Evolutionary conservation across 768 basidiomycete species (phyloP).

Genomic region (Leccinum incarnatum): DNA sequence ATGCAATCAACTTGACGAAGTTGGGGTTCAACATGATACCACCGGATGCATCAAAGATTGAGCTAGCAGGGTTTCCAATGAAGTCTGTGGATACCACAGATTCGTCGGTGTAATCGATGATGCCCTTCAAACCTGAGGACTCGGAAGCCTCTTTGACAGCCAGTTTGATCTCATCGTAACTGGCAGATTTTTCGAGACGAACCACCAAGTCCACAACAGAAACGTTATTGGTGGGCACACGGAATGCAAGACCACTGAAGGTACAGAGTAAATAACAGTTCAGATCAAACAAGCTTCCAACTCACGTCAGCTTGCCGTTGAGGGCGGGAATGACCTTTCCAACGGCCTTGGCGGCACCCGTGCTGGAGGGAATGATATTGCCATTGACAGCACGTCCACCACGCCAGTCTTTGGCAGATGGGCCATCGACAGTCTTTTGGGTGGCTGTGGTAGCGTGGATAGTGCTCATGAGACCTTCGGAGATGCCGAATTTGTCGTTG

Average conservation of each 20-base stretch:
- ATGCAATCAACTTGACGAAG: slow-evolving; percentile 95
- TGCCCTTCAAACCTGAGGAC: slow-evolving; percentile 58
- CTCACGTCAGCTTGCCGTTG: slow-evolving; percentile 97
- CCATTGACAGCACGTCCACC: slow-evolving; percentile 93
- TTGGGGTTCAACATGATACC: slow-evolving; percentile 90
- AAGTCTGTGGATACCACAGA: slow-evolving; percentile 93
- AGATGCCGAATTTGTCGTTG: slow-evolving; percentile 94
- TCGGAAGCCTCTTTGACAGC: slow-evolving; percentile 78
- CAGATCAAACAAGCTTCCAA: slow-evolving; percentile 2
- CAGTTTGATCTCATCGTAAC: slow-evolving; percentile 90
- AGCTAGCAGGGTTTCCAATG: slow-evolving; percentile 72
- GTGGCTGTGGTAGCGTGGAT: slow-evolving; percentile 97
- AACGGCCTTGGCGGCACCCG: slow-evolving; percentile 98
- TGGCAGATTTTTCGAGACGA: slow-evolving; percentile 80
- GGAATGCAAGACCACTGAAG: slow-evolving; percentile 87
- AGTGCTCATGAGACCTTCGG: slow-evolving; percentile 98
- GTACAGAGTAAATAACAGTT: neutral
- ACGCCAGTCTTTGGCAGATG: slow-evolving; percentile 95
- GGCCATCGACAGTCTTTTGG: slow-evolving; percentile 93
- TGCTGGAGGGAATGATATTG: slow-evolving; percentile 99
- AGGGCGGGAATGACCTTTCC: slow-evolving; percentile 96
- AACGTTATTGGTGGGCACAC: slow-evolving; percentile 93
- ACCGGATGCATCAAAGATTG: slow-evolving; percentile 91
- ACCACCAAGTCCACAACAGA: slow-evolving; percentile 98
- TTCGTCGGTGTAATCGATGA: slow-evolving; percentile 92